Evolutionary conservation across 73 alveolate species (phyloP).

Genomic region (Uronychia binucleata): DNA sequence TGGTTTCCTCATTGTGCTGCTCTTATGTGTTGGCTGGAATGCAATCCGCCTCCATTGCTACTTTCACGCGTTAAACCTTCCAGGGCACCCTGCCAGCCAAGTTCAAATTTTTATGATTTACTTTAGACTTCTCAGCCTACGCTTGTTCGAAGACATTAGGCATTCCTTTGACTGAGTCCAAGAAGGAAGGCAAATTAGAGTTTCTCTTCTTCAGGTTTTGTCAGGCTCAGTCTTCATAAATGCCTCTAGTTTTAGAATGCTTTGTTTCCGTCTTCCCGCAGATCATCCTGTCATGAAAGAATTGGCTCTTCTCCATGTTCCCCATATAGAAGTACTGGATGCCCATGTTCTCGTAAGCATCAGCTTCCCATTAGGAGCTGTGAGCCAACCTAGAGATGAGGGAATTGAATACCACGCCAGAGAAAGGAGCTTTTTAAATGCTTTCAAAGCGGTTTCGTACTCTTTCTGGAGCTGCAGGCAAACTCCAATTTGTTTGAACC

Average conservation of each 20-base stretch:
- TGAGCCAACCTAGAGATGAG: background rate
- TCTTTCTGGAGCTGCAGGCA: background rate
- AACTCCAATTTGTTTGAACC: background rate
- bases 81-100: too few species aligned
- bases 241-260: slow-evolving; percentile 26
- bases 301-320: slow-evolving; percentile 22
- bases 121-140: too few species aligned
- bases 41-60: background rate
- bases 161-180: background rate
- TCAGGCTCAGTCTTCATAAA: slow-evolving; percentile 12
- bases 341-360: slow-evolving; percentile 40
- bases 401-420: background rate
- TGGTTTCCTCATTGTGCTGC: background rate
- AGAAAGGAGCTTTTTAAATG: background rate
- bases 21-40: background rate
- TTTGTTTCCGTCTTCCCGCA: slow-evolving; percentile 40
- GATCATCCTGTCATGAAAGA: slow-evolving; percentile 40
- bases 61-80: too few species aligned
- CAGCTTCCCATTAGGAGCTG: slow-evolving; percentile 8
- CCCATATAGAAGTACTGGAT: slow-evolving; percentile 48
- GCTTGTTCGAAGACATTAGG: background rate
- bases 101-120: too few species aligned
- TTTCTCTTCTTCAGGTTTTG: background rate
- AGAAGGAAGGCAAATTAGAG: background rate
- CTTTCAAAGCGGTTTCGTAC: background rate